Base-by-base conservation (phyloP, 345 rosid species). In the Eucalyptus pauciflora region DNA sequence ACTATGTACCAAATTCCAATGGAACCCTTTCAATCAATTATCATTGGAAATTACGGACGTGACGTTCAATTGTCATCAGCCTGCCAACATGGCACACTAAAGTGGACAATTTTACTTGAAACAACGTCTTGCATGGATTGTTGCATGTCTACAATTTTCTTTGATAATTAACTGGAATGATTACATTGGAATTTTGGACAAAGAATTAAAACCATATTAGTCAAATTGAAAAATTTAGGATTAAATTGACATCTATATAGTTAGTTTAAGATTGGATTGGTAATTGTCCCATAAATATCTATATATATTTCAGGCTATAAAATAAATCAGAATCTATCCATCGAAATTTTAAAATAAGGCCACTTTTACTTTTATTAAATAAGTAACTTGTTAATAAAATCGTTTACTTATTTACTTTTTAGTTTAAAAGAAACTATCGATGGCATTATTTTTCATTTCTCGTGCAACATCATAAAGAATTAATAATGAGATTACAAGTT, bases 221-320 rank as follows among this genome's bases (percentile, higher is more conserved):
- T 13, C 33, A 62, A 29, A 62, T 62, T 13, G 5, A 62, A 62
- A 64, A n/a, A 3, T n/a, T 64, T n/a, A 29, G 3, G 0, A 27
- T 6, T 41, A 9, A 56, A 56, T 56, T 22, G 11, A 3, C 60
- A 20, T 56, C 0, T 10, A 3, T 56, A 56, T 0, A 20, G 0
- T 56, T 1, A 56, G 29, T 56, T 22, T 22, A 56, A 56, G 29
- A 8, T 22, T 56, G 12, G 24, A 20, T 4, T 56, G 41, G 41
- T 24, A 56, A 4, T 56, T 22, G 62, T 9, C 27, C 12, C 62
- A 56, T 56, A 8, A 56, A 56, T 24, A 0, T 22, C 25, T 29
- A 58, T 56, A 56, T 56, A 56, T 56, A 24, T 56, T 2, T 56
- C 0, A 3, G 0, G 29, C 29, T 0, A 56, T 9, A 9, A 56